phyloP scores from a whole-genome alignment of 352 stramenopile genomes.

The Phytophthora ohioensis region DNA sequence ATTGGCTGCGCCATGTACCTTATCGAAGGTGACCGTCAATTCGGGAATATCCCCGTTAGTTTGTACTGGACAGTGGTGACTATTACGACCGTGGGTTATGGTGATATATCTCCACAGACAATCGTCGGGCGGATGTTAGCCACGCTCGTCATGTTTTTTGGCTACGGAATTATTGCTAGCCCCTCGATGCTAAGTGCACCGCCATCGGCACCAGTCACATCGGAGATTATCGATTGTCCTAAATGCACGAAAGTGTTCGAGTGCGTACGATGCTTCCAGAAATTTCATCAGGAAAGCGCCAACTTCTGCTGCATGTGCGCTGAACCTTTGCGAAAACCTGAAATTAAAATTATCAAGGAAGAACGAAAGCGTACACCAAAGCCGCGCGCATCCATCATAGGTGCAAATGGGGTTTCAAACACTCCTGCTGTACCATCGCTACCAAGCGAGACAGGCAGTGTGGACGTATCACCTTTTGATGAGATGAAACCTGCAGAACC shows the following conservation, averaged over 20 bases:
- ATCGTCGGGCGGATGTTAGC: conserved; percentile 81
- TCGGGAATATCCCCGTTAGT: conserved; percentile 86
- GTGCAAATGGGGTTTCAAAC: conserved; percentile 21
- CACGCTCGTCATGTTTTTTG: conserved; percentile 84
- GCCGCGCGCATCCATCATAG: conserved; percentile 37
- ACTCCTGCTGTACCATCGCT: not conserved
- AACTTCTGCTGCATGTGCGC: conserved; percentile 83
- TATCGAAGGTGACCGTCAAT: conserved; percentile 79
- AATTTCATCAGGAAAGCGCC: conserved; percentile 79
- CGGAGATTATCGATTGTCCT: conserved; percentile 28
- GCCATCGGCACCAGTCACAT: conserved; percentile 22
- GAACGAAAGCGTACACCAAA: conserved; percentile 55
- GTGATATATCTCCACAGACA: conserved; percentile 80
- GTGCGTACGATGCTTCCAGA: conserved; percentile 74
- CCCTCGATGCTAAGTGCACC: conserved; percentile 62
- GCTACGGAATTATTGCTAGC: conserved; percentile 87
- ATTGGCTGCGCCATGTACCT: conserved; percentile 88
- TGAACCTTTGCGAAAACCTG: conserved; percentile 59
- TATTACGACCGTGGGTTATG: conserved; percentile 86
- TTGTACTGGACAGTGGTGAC: conserved; percentile 89
- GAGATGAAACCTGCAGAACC: conserved; percentile 25
- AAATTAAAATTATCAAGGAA: conserved; percentile 57
- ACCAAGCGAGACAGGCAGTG: not conserved
- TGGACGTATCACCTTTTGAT: not conserved
- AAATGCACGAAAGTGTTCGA: conserved; percentile 62